phyloP scores from a whole-genome alignment of 345 rosid species.

The Eucalyptus globulus region DNA sequence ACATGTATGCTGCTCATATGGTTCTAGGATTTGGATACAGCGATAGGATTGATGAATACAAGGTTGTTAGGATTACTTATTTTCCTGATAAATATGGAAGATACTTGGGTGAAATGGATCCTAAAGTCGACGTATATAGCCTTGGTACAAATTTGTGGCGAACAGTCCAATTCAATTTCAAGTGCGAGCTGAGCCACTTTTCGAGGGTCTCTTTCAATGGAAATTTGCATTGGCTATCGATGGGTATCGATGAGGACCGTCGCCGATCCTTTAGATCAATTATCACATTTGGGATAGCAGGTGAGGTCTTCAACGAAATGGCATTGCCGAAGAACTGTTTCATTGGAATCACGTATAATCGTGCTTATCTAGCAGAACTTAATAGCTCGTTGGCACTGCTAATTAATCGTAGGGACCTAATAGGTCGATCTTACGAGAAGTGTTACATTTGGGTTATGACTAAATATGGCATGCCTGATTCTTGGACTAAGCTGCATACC shows the following conservation, averaged over 20 bases:
- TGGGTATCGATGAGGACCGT: not conserved
- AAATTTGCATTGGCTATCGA: not conserved
- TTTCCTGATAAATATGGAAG: not conserved
- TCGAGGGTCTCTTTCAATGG: not conserved
- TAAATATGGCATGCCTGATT: not conserved
- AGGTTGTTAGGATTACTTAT: not conserved
- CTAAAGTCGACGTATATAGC: not conserved
- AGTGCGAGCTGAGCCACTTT: not conserved
- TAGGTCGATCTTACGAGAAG: not conserved
- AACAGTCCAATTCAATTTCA: fast-evolving
- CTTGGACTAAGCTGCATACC: not conserved
- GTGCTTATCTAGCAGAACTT: not conserved
- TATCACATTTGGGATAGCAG: not conserved
- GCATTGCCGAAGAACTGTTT: not conserved
- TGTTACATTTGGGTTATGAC: not conserved
- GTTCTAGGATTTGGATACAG: not conserved
- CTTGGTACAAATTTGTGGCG: not conserved
- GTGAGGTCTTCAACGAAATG: not conserved
- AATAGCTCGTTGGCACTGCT: not conserved
- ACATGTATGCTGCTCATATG: not conserved
- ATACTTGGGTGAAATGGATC: not conserved
- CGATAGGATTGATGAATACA: not conserved
- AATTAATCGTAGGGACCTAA: not conserved
- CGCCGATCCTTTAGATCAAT: not conserved
- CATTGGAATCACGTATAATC: not conserved